Conservation (phyloP, 2,329 filamentous ascomycete species). For the Geosmithia putterillii region DNA sequence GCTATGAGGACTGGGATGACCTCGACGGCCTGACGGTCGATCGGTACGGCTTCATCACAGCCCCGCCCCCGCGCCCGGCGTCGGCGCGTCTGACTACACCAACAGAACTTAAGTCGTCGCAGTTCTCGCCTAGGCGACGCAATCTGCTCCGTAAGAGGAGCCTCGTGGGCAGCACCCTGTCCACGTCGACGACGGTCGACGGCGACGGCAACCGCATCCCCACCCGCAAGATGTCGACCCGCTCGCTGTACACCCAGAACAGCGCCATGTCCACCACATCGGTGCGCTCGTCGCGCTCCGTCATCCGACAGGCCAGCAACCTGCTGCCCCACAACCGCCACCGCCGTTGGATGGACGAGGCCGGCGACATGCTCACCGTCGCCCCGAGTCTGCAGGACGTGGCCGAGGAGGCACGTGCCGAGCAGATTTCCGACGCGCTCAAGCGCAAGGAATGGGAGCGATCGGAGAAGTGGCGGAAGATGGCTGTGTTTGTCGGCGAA, state of each 20-base stretch:
- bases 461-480: conserved; percentile 55
- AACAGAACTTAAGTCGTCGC: conserved; percentile 26
- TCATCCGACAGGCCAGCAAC: conserved; percentile 45
- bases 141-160: conserved; percentile 29
- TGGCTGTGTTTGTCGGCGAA: conserved; percentile 33
- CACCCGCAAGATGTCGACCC: conserved; percentile 42
- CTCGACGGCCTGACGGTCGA: conserved; percentile 49
- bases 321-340: conserved; percentile 48
- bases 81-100: conserved; percentile 26
- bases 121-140: conserved; percentile 31
- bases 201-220: conserved; percentile 21
- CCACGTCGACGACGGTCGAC: conserved; percentile 22
- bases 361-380: conserved; percentile 53
- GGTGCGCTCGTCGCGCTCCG: conserved; percentile 39
- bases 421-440: conserved; percentile 38
- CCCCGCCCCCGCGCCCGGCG: conserved; percentile 25
- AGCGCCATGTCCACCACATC: conserved; percentile 39
- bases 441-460: conserved; percentile 52
- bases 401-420: conserved; percentile 40
- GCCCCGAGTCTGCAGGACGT: conserved; percentile 44
- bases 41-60: conserved; percentile 55
- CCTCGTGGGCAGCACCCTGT: conserved; percentile 18
- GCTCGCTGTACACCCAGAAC: conserved; percentile 45
- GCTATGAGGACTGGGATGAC: conserved; percentile 57
- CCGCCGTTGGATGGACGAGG: conserved; percentile 49